Evolutionary conservation across 2,329 filamentous ascomycete genomes (phyloP), one percentile per base, ranked within the genome.

Genomic region (Sporothrix luriei): DNA sequence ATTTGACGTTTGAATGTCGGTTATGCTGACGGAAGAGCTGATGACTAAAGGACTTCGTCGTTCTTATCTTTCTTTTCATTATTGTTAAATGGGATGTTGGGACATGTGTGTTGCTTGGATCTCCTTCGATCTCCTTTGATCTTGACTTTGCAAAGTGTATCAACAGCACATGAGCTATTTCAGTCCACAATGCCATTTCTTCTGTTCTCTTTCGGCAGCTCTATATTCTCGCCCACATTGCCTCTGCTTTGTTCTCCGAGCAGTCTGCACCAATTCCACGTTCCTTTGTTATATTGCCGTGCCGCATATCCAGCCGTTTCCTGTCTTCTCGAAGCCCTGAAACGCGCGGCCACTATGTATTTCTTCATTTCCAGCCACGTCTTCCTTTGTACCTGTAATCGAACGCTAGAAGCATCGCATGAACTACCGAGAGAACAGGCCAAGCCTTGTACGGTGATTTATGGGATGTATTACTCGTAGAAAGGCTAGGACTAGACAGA

Each of bases 341-440:
- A 59, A 59, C 55, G 55, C 55, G 55, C 55, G 55, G 54, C 29
- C 55, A 40, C 55, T 59, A 5, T 40, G 29, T 59, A 38, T 33
- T 13, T 21, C n/a, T 14, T 59, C 54, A n/a, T 40, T 5, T 21
- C 6, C 7, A 21, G 16, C 33, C 29, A 13, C 40, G 1, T 5
- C 9, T 10, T 19, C 9, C 21, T 11, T 4, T 14, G n/a, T 43
- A 33, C 33, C n/a, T 33, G 24, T 40, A 33, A 4, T 16, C 11
- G 5, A 19, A 14, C 43, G 5, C 5, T 48, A 16, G 19, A 14
- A 48, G 43, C 43, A 59, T 29, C 40, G 55, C 40, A 59, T 14
- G 55, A 59, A 59, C 33, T 59, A 40, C 33, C 29, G 19, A 59
- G 55, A 9, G 26, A 3, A 33, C 1, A 40, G 7, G 16, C 38